Evolutionary conservation across 2,329 filamentous ascomycete species (phyloP).

Genomic region (Fusarium anthophilum): DNA sequence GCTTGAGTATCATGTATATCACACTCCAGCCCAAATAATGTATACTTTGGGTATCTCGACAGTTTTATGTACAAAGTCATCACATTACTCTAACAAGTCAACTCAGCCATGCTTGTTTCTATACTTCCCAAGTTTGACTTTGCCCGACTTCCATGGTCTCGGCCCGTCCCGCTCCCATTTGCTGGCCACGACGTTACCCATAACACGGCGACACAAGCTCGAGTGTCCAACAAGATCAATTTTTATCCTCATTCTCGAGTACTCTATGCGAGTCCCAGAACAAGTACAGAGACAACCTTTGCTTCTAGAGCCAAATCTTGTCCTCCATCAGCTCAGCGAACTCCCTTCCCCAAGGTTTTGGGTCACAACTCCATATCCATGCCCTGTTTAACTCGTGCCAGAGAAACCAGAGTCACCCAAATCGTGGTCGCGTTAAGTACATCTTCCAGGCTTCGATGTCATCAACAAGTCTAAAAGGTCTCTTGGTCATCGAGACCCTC

Average conservation of each 20-base stretch:
- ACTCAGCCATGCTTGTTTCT: neutral
- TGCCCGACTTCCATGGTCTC: conserved; percentile 2
- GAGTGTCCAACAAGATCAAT: conserved; percentile 34
- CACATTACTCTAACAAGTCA: neutral
- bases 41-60: neutral
- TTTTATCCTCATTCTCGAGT: conserved; percentile 20
- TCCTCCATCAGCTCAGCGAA: conserved; percentile 23
- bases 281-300: conserved; percentile 34
- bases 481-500: conserved; percentile 80
- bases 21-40: neutral
- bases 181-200: neutral
- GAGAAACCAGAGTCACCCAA: conserved; percentile 27
- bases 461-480: conserved; percentile 67
- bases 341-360: conserved; percentile 33
- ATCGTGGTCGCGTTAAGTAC: conserved; percentile 44
- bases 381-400: conserved; percentile 33
- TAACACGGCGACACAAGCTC: neutral
- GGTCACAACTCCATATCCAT: conserved; percentile 42
- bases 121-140: neutral
- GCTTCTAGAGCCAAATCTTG: conserved; percentile 39
- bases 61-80: neutral
- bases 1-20: neutral
- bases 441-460: conserved; percentile 15
- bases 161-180: conserved; percentile 20
- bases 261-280: conserved; percentile 25